phyloP scores from a whole-genome alignment of 1,139 yeast species.

The Pichia sp. region DNA sequence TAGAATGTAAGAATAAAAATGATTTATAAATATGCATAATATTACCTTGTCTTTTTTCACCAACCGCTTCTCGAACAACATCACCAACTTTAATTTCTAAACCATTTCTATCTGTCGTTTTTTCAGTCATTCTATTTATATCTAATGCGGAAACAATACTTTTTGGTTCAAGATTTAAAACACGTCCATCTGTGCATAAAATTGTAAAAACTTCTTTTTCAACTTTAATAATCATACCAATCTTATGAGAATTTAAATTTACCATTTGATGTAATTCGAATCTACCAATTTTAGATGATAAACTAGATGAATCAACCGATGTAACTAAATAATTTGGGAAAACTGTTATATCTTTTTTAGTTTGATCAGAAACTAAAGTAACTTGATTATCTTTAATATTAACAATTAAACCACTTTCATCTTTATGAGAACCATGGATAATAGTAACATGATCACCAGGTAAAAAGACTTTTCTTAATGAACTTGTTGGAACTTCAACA shows the following conservation, averaged over 20 bases:
- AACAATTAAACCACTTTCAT: slow-evolving; percentile 92
- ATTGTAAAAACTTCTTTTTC: slow-evolving; percentile 82
- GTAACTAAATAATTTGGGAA: slow-evolving; percentile 83
- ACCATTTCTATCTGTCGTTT: slow-evolving; percentile 85
- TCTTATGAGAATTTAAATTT: slow-evolving; percentile 77
- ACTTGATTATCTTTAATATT: slow-evolving; percentile 78
- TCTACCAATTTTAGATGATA: slow-evolving; percentile 55
- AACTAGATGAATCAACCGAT: slow-evolving; percentile 66
- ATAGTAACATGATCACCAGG: slow-evolving; percentile 97
- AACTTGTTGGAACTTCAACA: slow-evolving; percentile 70
- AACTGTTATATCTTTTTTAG: slow-evolving; percentile 81
- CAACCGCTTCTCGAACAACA: slow-evolving; percentile 73
- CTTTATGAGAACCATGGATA: slow-evolving; percentile 83
- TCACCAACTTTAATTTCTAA: slow-evolving; percentile 84
- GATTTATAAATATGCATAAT: slow-evolving; percentile 83
- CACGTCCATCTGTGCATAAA: slow-evolving; percentile 78
- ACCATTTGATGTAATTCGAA: slow-evolving; percentile 88
- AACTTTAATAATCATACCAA: slow-evolving; percentile 85
- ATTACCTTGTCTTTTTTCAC: slow-evolving; percentile 82
- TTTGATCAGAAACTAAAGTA: slow-evolving; percentile 82
- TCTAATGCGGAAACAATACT: slow-evolving; percentile 73
- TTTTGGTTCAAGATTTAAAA: slow-evolving; percentile 64
- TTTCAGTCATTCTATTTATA: slow-evolving; percentile 59
- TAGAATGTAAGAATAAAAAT: slow-evolving; percentile 70
- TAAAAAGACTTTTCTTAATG: slow-evolving; percentile 76